Base-by-base conservation (phyloP, 345 rosid species). In the Excoecaria agallocha region DNA sequence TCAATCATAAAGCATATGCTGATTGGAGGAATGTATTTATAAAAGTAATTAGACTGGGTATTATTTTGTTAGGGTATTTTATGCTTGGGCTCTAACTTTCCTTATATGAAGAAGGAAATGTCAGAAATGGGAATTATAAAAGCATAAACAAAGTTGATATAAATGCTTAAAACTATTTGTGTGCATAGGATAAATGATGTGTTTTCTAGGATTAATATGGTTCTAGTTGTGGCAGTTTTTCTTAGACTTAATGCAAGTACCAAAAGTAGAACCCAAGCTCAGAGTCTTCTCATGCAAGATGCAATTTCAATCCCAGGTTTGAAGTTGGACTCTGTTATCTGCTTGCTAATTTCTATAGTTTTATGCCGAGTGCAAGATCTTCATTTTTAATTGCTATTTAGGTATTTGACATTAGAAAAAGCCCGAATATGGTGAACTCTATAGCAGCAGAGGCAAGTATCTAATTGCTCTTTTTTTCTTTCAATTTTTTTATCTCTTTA, bases 271-370 rank as follows among this genome's bases (percentile, higher is more conserved):
- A 79, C 83, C 92, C 68, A 94, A 94, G 87, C 93, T 94, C 81
- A 88, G 96, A 74, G 95, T 94, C 71, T 94, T 92, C 82, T 88
- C 95, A 67, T 92, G 92, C 81, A 94, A 92, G 85, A 89, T 88
- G 66, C 98, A 92, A 86, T 94, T 94, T 71, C 51, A 25, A 66
- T 75, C 88, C 71, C 97, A 94, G 97, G 98, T 94, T 60, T 77
- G 83, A 46, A 72, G 69, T 76, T 52, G 45, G 17, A 72, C 74
- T 54, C 37, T 30, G 62, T n/a, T 54, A 49, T 51, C 38, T 20
- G 66, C 56, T 68, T 52, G 35, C 72, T 48, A 46, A 38, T 66
- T 68, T 58, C 74, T 37, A 69, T 25, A 35, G 55, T 50, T 72
- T 65, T 69, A 24, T n/a, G 10, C 58, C 66, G 49, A 49, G 71